These are phyloP conservation scores for Fusarium tupiense DNA, from an alignment of 2,329 filamentous ascomycete genomes.

Conservation along the genomic window DNA sequence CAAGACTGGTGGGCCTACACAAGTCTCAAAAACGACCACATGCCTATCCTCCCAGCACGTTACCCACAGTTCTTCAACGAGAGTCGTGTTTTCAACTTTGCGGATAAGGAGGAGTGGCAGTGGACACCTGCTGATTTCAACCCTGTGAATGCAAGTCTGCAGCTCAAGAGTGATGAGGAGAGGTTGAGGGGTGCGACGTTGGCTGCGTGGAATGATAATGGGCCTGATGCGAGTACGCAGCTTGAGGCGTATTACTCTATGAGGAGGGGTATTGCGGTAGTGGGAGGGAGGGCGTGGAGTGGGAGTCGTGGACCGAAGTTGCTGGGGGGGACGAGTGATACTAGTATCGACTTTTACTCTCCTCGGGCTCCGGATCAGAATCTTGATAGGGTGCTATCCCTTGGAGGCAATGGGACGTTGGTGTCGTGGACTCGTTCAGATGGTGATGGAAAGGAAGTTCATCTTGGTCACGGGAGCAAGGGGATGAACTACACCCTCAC, in stretches of 20 bases:
- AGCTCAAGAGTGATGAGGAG: neutral
- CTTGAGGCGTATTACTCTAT: constrained; percentile 24
- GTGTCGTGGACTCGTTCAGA: neutral
- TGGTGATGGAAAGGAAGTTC: neutral
- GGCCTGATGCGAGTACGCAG: constrained; percentile 6
- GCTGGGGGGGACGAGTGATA: neutral
- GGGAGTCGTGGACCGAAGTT: constrained; percentile 5
- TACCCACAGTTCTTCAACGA: constrained; percentile 25
- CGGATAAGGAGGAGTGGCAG: neutral
- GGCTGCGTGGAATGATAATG: constrained; percentile 23
- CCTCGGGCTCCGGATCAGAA: constrained; percentile 5
- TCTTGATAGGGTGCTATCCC: neutral
- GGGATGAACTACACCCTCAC: constrained; percentile 17
- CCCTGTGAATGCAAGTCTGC: constrained; percentile 4
- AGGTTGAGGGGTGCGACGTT: neutral
- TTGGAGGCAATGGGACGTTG: neutral
- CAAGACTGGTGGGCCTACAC: constrained; percentile 29
- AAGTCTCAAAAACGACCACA: constrained; percentile 22
- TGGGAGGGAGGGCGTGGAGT: constrained; percentile 15
- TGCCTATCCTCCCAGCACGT: constrained; percentile 16
- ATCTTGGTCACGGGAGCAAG: neutral
- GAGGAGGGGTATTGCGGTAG: constrained; percentile 15
- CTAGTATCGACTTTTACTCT: constrained; percentile 9
- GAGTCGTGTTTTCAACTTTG: constrained; percentile 4
- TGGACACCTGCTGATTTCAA: constrained; percentile 17